Base-by-base conservation (phyloP, 805 yeast genomes). In the Kluyveromyces wickerhamii region DNA sequence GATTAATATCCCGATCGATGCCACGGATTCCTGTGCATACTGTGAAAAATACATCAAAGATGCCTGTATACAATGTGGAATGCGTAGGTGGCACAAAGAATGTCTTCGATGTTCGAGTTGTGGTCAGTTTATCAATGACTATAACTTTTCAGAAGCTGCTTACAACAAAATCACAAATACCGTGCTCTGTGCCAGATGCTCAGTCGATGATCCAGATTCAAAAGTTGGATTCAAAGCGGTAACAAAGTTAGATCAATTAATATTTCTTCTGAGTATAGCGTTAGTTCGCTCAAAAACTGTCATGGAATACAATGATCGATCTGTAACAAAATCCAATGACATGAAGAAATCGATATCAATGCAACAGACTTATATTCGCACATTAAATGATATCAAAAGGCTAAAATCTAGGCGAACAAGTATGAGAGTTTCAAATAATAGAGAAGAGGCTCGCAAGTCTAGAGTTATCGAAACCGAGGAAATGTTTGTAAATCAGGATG, bases 1-100 rank as follows among this genome's bases (percentile, higher is more conserved):
- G 20, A 62, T 77, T 37, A 56, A 65, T 5, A 67, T 80, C 4
- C 68, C 82, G 0, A 48, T 66, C 2, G 71, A 71, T 35, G 72
- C 89, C 2, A 79, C 86, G 6, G 97, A 89, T 54, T 67, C 74
- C 3, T 92, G 98, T 60, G 63, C 63, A 9, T 52, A 57, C 1
- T 92, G 98, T 56, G 63, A 67, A 2, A 74, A 76, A 52, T 77
- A 87, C 44, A 83, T 89, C 25, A 96, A 92, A 57, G 92, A 79
- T 45, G 70, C 71, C n/a, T 89, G 97, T 59, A 62, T 77, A 11
- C 69, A 67, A 29, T 72, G 67, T 44, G 65, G 65, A 14, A 76
- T 75, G 22, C 62, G 65, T 32, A 71, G 96, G 47, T 89, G 96
- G 96, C 98, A 92, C 54, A 39, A 66, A 10, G 62, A 69, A 19